Evolutionary conservation across 495 filamentous ascomycete species (phyloP), one percentile per base, ranked within the genome.

Genomic region (Melanomma pulvis-pyrius): DNA sequence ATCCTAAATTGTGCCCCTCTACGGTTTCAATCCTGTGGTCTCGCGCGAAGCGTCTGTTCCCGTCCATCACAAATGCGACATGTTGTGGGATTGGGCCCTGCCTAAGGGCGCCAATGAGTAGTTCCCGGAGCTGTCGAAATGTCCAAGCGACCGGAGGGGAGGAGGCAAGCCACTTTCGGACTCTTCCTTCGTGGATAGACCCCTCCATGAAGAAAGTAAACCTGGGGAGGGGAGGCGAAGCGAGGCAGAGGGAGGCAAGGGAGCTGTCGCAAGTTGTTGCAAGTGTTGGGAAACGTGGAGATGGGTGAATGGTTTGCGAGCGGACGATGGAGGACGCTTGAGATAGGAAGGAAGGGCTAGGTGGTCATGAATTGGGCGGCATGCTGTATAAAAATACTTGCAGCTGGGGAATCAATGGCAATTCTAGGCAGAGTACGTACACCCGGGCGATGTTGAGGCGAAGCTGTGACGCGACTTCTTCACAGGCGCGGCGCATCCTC

Each of bases 31-130:
- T 96, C 52, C 93, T 87, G 79, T 93, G 91, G 51, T 81, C 88
- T 53, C 91, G 82, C 1, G 94, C 94, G 77, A 94, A 98, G 22
- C 94, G 86, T 53, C 94, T 81, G 75, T 98, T 98, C 39, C 94
- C 94, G 76, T 98, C 94, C 96, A 98, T 98, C 60, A 97, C 92
- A 72, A 98, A 98, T 7, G 94, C 94, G 56, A 98, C 86, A 86
- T 98, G 94, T 67, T 88, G 86, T 15, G 94, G 94, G 53, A 98
- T 87, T 8, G 93, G 91, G 3, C 96, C 94, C 77, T 97, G 92
- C 61, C 86, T 87, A 32, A 98, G 79, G 21, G 92, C 90, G 56
- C 91, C 91, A 73, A 98, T 91, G 58, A 98, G 82, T 58, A 96
- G 79, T 67, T 92, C 88, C 68, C 91, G 87, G 12, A 93, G 77